Evolutionary conservation across 2,329 filamentous ascomycete genomes (phyloP).

Genomic region (Epichloe brachyelytri): DNA sequence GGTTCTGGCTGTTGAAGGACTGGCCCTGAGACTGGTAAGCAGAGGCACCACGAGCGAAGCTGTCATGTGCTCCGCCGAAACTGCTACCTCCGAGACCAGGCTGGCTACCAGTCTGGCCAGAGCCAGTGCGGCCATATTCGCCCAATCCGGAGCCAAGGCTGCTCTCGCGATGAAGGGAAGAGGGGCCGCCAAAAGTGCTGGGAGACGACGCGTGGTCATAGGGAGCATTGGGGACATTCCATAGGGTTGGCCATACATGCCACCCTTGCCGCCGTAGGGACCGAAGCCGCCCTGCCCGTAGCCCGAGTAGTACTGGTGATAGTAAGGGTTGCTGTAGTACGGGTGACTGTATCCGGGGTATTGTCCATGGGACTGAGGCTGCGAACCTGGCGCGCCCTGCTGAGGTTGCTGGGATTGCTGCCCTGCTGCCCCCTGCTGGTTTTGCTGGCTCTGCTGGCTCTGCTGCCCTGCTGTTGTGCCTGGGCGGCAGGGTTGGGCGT

Average conservation of each 20-base stretch:
- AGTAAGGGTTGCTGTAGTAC: constrained; percentile 51
- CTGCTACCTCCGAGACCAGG: constrained; percentile 36
- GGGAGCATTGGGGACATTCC: constrained; percentile 41
- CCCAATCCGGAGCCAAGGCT: constrained; percentile 37
- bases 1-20: constrained; percentile 37
- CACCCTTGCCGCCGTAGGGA: constrained; percentile 42
- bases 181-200: constrained; percentile 38
- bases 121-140: constrained; percentile 39
- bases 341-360: constrained; percentile 43
- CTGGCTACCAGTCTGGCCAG: constrained; percentile 36
- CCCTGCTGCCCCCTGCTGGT: constrained; percentile 7
- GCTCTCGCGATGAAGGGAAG: constrained; percentile 39
- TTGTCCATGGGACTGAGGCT: constrained; percentile 33
- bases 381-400: constrained; percentile 27
- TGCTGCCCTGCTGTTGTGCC: constrained; percentile 34
- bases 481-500: constrained; percentile 70
- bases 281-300: constrained; percentile 40
- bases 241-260: constrained; percentile 43
- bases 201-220: constrained; percentile 44
- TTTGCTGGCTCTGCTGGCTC: constrained; percentile 20
- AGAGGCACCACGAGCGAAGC: constrained; percentile 39
- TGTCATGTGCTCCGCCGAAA: constrained; percentile 42
- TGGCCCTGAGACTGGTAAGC: constrained; percentile 44
- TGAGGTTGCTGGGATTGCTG: constrained; percentile 18
- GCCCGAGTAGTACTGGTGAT: constrained; percentile 45